Percentiles rank a stretch among this genome's conserved stretches.
Evolutionary conservation across 2,329 filamentous ascomycete genomes (phyloP).

Genomic region (Alternaria infectoria): DNA sequence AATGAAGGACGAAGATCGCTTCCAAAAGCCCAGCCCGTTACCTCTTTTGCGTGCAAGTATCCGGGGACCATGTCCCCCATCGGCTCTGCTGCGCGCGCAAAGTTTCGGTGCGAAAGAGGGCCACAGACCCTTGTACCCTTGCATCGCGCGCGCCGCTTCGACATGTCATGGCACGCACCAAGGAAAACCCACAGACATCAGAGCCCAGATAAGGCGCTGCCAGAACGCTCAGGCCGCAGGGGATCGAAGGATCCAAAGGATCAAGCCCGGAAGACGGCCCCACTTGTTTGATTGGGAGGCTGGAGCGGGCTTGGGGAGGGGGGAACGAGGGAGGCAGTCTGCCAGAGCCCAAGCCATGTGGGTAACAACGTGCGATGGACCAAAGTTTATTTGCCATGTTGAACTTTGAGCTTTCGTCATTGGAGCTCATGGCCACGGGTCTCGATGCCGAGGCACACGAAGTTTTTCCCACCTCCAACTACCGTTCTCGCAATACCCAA

Average conservation of each 20-base stretch:
- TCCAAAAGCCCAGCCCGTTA: not conserved
- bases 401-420: not conserved
- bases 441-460: not conserved
- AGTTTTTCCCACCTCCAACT: not conserved
- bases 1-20: not conserved
- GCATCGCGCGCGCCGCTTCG: not conserved
- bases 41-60: not conserved
- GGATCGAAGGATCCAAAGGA: not conserved
- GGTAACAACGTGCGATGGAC: not conserved
- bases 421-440: not conserved
- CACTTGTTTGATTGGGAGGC: slow-evolving; percentile 12
- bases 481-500: not conserved
- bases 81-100: not conserved
- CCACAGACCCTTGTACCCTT: not conserved
- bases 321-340: not conserved
- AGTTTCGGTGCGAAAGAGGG: not conserved
- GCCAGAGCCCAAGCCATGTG: not conserved
- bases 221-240: slow-evolving; percentile 2
- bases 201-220: not conserved
- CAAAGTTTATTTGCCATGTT: not conserved
- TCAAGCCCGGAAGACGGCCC: not conserved
- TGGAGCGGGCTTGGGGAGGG: slow-evolving; percentile 2
- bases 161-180: not conserved
- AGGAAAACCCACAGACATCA: not conserved
- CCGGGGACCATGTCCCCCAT: not conserved